A percentile compares a stretch with the other conserved stretches of the same genome.
Conservation (phyloP, 768 basidiomycete species). For the Lactarius tabidus region DNA sequence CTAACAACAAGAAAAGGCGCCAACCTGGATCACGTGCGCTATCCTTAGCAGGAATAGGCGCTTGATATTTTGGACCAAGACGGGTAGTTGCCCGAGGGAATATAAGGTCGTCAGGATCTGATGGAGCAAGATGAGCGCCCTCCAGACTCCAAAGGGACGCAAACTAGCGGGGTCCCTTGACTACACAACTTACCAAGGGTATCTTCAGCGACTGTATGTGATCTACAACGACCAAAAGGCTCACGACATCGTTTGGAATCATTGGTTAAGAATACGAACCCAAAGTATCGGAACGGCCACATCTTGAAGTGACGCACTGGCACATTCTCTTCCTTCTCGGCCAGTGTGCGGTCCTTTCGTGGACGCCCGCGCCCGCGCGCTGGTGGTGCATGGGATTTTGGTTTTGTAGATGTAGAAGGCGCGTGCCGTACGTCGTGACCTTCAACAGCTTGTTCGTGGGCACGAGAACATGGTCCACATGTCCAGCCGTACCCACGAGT, state of each 20-base stretch:
- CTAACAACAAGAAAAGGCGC: not conserved
- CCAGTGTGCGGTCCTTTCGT: constrained; percentile 66
- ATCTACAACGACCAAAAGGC: constrained; percentile 42
- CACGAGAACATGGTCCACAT: constrained; percentile 86
- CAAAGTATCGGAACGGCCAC: constrained; percentile 97
- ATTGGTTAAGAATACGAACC: constrained; percentile 47
- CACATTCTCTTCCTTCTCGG: constrained; percentile 73
- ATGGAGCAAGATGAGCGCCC: constrained; percentile 13
- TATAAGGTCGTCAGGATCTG: constrained; percentile 95
- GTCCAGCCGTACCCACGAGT: constrained; percentile 98
- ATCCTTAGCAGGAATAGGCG: constrained; percentile 43
- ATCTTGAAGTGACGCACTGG: constrained; percentile 82
- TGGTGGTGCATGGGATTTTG: constrained; percentile 69
- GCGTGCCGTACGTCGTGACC: constrained; percentile 61
- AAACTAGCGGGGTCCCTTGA: not conserved
- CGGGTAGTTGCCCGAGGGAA: constrained; percentile 91
- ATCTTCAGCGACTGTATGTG: constrained; percentile 89
- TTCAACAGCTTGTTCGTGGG: constrained; percentile 83
- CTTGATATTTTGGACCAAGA: constrained; percentile 86
- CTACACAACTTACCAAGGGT: constrained; percentile 62
- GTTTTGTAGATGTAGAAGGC: constrained; percentile 45
- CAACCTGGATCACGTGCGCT: constrained; percentile 31
- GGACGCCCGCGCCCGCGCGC: constrained; percentile 71
- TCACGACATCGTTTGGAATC: not conserved
- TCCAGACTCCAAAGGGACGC: not conserved